Conservation (phyloP, 2,329 filamentous ascomycete genomes). For the Aspergillus pseudoterreus region DNA sequence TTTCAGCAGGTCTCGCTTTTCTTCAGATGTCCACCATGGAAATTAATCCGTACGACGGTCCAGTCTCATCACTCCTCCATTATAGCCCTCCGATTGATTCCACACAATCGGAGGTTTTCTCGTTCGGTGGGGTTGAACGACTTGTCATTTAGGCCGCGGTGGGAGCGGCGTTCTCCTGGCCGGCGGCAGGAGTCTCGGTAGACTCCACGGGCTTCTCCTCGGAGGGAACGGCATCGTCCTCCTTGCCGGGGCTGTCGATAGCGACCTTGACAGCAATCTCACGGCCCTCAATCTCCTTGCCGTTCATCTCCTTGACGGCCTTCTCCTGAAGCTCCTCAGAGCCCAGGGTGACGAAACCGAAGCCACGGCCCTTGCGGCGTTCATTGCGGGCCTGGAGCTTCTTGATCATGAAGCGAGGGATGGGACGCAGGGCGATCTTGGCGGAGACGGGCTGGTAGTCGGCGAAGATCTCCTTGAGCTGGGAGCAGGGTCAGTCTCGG, state of each 20-base stretch:
- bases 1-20: neutral
- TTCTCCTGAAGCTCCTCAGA: conserved; percentile 97
- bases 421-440: conserved; percentile 97
- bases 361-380: conserved; percentile 97
- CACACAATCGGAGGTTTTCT: neutral
- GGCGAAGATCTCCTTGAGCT: conserved; percentile 97
- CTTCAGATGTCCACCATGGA: neutral
- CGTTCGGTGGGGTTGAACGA: conserved; percentile 19
- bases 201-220: conserved; percentile 44
- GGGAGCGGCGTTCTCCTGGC: conserved; percentile 40
- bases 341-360: conserved; percentile 94
- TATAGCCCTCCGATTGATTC: conserved; percentile 4
- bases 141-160: conserved; percentile 34
- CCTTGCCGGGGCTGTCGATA: conserved; percentile 99
- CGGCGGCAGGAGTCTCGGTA: conserved; percentile 30
- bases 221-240: conserved; percentile 67
- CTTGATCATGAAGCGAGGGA: conserved; percentile 99
- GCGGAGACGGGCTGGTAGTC: conserved; percentile 89
- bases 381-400: conserved; percentile 98
- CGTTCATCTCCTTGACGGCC: conserved; percentile 97
- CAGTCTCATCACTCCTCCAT: conserved; percentile 11
- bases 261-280: conserved; percentile 99
- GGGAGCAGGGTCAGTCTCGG: conserved; percentile 25
- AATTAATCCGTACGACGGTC: conserved; percentile 16
- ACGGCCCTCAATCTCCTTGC: conserved; percentile 96